Percentiles rank a stretch among this genome's conserved stretches.
Conservation (phyloP, 208 protist genomes). For the Crithidia thermophila region DNA sequence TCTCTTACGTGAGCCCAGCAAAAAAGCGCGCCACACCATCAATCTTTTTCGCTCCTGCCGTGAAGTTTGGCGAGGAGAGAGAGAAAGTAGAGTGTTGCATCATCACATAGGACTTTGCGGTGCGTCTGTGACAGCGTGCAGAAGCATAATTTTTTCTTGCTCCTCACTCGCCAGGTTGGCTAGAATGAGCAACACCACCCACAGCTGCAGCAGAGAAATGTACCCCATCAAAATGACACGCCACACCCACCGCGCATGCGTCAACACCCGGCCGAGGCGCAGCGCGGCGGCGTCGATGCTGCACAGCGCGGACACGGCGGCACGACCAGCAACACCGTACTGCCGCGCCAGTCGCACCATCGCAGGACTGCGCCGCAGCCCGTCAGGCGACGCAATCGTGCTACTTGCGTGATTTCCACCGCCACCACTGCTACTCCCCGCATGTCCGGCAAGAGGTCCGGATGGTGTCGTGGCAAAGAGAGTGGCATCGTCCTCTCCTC, state of each 20-base stretch:
- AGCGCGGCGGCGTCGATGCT: constrained; percentile 39
- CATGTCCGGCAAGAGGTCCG: not conserved
- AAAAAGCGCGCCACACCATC: no score
- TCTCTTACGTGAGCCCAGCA: no score
- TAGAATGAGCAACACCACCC: constrained; percentile 38
- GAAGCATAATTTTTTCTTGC: not conserved
- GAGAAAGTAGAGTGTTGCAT: no score
- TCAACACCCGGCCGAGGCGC: constrained; percentile 34
- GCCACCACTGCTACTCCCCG: not conserved
- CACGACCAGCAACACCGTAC: constrained; percentile 19
- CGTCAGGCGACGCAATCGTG: not conserved
- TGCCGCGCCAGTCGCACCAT: constrained; percentile 25
- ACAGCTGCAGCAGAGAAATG: constrained; percentile 55
- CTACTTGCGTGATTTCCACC: not conserved
- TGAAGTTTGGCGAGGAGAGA: no score
- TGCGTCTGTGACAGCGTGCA: not conserved
- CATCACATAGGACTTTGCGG: not conserved
- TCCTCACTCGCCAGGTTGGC: constrained; percentile 18
- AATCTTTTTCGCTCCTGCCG: not conserved
- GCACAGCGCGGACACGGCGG: constrained; percentile 6
- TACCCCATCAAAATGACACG: constrained; percentile 51
- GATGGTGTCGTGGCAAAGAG: not conserved
- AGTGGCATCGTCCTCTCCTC: not conserved
- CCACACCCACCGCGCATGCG: constrained; percentile 30
- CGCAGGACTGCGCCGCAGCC: constrained; percentile 18